Evolutionary conservation across 2,329 filamentous ascomycete species (phyloP).

Genomic region (Pseudopithomyces maydicus): DNA sequence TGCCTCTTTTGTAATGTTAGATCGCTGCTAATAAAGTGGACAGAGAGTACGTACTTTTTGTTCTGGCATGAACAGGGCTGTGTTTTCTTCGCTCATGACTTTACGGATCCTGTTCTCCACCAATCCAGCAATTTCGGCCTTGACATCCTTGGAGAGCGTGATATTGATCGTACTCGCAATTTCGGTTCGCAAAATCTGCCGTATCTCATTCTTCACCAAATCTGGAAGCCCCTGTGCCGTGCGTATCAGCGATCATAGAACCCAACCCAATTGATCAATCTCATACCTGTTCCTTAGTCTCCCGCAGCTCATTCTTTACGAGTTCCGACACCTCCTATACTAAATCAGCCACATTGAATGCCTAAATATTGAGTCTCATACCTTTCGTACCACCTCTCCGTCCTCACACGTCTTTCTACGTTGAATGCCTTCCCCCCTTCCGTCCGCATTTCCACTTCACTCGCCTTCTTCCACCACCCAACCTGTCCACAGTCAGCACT

Average conservation of each 20-base stretch:
- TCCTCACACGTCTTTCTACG: background rate
- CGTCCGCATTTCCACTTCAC: background rate
- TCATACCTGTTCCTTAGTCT: no score
- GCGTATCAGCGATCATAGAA: no score
- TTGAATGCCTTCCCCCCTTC: background rate
- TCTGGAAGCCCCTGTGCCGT: background rate
- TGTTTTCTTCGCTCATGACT: background rate
- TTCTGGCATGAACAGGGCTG: background rate
- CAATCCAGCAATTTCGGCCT: background rate
- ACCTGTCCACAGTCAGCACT: no score
- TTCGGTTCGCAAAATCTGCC: background rate
- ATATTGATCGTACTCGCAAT: background rate
- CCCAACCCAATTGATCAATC: no score
- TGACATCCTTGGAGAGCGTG: background rate
- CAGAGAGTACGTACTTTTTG: background rate
- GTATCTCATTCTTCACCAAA: background rate
- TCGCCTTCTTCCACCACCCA: slow-evolving; percentile 1
- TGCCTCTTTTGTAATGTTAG: background rate
- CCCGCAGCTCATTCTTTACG: background rate
- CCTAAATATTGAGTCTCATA: background rate
- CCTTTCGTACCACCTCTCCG: background rate
- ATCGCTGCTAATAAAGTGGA: background rate
- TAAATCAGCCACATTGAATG: no score
- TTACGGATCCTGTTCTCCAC: background rate
- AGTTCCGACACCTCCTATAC: background rate